Evolutionary conservation across 352 stramenopile species (phyloP).

Genomic region (Achlya hypogyna): DNA sequence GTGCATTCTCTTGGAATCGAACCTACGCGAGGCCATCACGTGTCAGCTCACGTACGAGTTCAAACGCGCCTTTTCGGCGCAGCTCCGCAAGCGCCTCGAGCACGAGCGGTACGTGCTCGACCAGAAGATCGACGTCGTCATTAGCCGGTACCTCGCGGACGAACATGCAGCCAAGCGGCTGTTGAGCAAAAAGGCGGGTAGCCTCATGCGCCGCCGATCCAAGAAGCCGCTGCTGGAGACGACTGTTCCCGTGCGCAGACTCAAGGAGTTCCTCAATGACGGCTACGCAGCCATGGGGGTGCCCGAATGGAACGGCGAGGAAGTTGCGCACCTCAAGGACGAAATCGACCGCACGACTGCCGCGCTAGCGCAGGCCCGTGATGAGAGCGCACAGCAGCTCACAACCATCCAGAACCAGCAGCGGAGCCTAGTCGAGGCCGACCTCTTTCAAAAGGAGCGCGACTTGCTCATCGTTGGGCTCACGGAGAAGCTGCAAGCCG

Average conservation of each 20-base stretch:
- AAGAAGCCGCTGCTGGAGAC: neutral
- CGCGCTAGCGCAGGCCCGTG: neutral
- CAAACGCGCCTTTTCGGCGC: constrained; percentile 11
- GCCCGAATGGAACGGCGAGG: constrained; percentile 6
- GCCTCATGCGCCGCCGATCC: neutral
- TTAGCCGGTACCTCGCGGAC: neutral
- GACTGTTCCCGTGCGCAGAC: neutral
- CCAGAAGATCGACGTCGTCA: neutral
- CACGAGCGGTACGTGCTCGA: constrained; percentile 2
- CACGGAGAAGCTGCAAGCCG: neutral
- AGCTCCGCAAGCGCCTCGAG: neutral
- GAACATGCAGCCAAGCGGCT: neutral
- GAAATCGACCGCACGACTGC: neutral
- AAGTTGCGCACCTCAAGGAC: neutral
- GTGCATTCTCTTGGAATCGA: neutral
- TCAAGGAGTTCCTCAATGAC: neutral
- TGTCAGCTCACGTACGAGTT: constrained; percentile 18
- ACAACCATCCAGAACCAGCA: neutral
- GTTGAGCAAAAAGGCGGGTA: neutral
- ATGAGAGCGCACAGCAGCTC: neutral
- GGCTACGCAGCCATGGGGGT: neutral
- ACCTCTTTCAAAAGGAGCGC: constrained; percentile 18
- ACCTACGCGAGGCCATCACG: neutral
- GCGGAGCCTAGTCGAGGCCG: constrained; percentile 6
- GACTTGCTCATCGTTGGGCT: constrained; percentile 12